Evolutionary conservation across 2,329 filamentous ascomycete species (phyloP).

Genomic region (Colletotrichum tamarilloi): DNA sequence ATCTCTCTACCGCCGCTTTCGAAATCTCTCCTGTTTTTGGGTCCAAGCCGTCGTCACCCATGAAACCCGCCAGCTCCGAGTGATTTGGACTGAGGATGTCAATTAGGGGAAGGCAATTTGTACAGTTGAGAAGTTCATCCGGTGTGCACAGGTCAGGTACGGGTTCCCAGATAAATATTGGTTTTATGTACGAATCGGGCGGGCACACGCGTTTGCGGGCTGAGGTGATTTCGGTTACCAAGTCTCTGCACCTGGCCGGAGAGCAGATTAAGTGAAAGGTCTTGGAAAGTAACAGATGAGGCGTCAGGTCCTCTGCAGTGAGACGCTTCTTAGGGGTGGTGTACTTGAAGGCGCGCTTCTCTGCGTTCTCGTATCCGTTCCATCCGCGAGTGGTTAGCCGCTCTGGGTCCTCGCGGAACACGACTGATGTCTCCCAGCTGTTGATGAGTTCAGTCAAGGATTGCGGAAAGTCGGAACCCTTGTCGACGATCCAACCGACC

Average conservation of each 20-base stretch:
- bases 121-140: slow-evolving; percentile 72
- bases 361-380: slow-evolving; percentile 85
- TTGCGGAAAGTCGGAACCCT: slow-evolving; percentile 86
- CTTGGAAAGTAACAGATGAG: slow-evolving; percentile 74
- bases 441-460: slow-evolving; percentile 72
- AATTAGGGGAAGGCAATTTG: slow-evolving; percentile 70
- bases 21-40: slow-evolving; percentile 66
- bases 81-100: slow-evolving; percentile 85
- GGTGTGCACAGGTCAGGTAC: slow-evolving; percentile 89
- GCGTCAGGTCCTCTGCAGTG: slow-evolving; percentile 76
- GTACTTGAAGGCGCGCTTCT: slow-evolving; percentile 84
- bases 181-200: slow-evolving; percentile 58
- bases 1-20: slow-evolving; percentile 63
- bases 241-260: slow-evolving; percentile 78
- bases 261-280: slow-evolving; percentile 92
- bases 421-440: slow-evolving; percentile 80
- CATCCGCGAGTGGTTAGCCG: slow-evolving; percentile 89
- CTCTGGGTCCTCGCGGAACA: slow-evolving; percentile 73
- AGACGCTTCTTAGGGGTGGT: slow-evolving; percentile 87
- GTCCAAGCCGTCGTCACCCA: slow-evolving; percentile 71
- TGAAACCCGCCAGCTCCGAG: slow-evolving; percentile 86
- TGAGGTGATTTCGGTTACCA: slow-evolving; percentile 77
- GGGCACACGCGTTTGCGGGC: slow-evolving; percentile 58
- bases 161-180: slow-evolving; percentile 93
- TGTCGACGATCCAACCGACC: slow-evolving; percentile 92